phyloP scores from a whole-genome alignment of 129 eudicot genomes.

The Silybum marianum region DNA sequence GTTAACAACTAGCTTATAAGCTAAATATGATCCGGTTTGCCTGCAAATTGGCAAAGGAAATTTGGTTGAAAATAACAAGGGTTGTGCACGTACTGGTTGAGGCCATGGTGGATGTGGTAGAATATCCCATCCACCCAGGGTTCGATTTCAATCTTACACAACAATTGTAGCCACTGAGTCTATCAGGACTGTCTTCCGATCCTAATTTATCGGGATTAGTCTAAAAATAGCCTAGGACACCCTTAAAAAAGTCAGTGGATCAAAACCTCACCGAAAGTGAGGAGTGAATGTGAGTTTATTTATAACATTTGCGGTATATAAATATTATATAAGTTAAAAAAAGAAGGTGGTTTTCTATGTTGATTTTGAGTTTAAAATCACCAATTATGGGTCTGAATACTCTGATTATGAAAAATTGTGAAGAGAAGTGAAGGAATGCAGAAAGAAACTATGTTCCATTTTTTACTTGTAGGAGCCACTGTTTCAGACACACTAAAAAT shows the following conservation, averaged over 20 bases:
- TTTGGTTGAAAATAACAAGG: background rate
- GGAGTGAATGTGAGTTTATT: too few species aligned
- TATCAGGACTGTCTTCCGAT: too few species aligned
- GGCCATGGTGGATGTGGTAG: background rate
- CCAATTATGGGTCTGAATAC: background rate
- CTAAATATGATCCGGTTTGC: background rate
- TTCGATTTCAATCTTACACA: background rate
- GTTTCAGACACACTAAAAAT: background rate
- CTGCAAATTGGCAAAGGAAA: too few species aligned
- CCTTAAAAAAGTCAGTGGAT: too few species aligned
- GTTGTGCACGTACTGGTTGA: background rate
- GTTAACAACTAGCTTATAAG: too few species aligned
- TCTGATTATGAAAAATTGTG: background rate
- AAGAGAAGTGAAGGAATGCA: background rate
- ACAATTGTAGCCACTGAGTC: too few species aligned
- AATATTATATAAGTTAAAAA: too few species aligned
- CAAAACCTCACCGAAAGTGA: too few species aligned
- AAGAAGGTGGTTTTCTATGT: too few species aligned
- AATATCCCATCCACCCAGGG: background rate
- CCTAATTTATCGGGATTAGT: too few species aligned
- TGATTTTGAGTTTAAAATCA: background rate
- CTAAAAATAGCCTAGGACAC: too few species aligned
- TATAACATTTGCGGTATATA: too few species aligned
- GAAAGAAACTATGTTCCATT: slow-evolving; percentile 4
- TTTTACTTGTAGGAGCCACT: slow-evolving; percentile 29